These are phyloP conservation scores for Spongispora temasekensis DNA, from an alignment of 1,284 basidiomycete genomes.

Conservation along the genomic window DNA sequence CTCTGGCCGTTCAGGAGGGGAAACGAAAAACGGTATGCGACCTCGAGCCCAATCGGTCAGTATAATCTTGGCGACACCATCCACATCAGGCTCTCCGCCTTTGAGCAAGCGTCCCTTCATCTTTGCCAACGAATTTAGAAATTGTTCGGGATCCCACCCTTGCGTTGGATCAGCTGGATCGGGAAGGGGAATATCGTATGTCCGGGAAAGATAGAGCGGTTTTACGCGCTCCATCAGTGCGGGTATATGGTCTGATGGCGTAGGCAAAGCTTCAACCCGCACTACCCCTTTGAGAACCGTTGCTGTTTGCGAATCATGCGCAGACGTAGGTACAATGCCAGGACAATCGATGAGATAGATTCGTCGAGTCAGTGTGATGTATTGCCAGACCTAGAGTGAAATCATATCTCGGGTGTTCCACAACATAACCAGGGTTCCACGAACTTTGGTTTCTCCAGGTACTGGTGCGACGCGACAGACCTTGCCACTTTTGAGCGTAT, in stretches of 20 bases:
- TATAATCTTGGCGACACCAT: constrained; percentile 93
- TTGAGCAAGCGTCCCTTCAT: constrained; percentile 93
- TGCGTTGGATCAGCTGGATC: constrained; percentile 51
- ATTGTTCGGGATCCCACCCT: constrained; percentile 74
- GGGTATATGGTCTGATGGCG: constrained; percentile 93
- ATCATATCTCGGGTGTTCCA: constrained; percentile 8
- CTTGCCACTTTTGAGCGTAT: constrained; percentile 98
- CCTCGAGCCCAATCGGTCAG: constrained; percentile 98
- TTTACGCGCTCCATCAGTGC: constrained; percentile 88
- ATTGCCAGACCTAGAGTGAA: constrained; percentile 88
- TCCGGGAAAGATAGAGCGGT: constrained; percentile 90
- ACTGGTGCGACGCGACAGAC: constrained; percentile 97
- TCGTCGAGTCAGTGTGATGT: constrained; percentile 92
- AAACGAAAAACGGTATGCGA: constrained; percentile 89
- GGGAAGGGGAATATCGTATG: constrained; percentile 78
- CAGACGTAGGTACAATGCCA: constrained; percentile 95
- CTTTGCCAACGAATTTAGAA: constrained; percentile 85
- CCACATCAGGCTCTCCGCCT: constrained; percentile 92
- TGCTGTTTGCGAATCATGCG: constrained; percentile 86
- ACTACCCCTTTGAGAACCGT: constrained; percentile 98
- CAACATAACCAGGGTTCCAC: constrained; percentile 14
- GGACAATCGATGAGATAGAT: constrained; percentile 99
- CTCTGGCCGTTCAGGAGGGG: constrained; percentile 74
- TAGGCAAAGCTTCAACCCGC: constrained; percentile 92
- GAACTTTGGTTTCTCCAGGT: constrained; percentile 95